Evolutionary conservation across 2,329 filamentous ascomycete species (phyloP), one percentile per base, ranked within the genome.

Genomic region (Mycosphaerella sp.): DNA sequence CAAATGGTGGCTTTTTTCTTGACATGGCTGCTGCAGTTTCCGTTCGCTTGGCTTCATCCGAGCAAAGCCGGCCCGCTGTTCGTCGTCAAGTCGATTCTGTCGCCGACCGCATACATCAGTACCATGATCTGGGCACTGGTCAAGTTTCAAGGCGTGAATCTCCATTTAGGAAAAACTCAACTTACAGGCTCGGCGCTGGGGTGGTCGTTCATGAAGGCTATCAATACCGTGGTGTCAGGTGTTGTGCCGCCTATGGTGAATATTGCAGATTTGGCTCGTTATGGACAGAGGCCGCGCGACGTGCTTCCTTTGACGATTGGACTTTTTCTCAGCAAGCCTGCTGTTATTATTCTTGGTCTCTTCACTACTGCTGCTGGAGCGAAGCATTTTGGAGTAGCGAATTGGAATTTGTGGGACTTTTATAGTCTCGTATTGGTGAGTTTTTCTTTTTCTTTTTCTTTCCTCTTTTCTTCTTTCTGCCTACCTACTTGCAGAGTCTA

Each of bases 71-170:
- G 67, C 32, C 54, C 51, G 9, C 52, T 59, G 9, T 59, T 53
- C 44, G 54, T 56, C 9, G 44, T 57, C 43, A 57, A 59, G 42
- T 56, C 55, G 8, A 18, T 58, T 10, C 45, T 57, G 6, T 58
- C 52, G 8, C 58, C 58, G 12, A 60, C 64, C 34, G 88, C 87
- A 7, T 89, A 86, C 46, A 76, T 95, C 43, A 81, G 86, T n/a
- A 91, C 91, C 66, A 86, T 95, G 68, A 85, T 87, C 63, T 95
- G 89, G 89, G 80, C 87, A 1, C 77, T 94, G 18, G 82, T 87
- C 40, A 54, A 55, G 21, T 56, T 58, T 37, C 27, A 39, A 18
- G 55, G 55, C 18, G 53, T 58, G 8, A 53, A 58, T 21, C 34
- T 58, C 32, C 50, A 49, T 27, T 43, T 56, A 8, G 55, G 54